phyloP scores from a whole-genome alignment of 176 grass and related monocot genomes.

The Aegilops longissima region DNA sequence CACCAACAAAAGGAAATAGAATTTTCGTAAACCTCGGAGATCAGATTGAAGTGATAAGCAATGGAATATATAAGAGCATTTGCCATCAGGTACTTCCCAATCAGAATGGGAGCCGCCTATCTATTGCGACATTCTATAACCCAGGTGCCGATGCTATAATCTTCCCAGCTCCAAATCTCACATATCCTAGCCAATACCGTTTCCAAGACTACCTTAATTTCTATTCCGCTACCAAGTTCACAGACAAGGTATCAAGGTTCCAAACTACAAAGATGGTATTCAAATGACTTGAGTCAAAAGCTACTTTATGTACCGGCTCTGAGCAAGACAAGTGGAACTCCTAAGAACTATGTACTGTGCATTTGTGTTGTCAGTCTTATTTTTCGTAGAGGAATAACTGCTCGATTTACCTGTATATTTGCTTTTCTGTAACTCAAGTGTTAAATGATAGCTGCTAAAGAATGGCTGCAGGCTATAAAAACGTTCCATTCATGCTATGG shows the following conservation, averaged over 20 bases:
- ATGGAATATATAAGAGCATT: conserved; percentile 70
- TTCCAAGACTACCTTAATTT: conserved; percentile 75
- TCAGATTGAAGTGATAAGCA: conserved; percentile 68
- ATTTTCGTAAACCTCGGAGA: conserved; percentile 70
- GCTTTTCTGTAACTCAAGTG: conserved; percentile 2
- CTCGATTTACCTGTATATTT: not conserved
- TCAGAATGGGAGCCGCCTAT: conserved; percentile 56
- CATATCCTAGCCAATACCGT: conserved; percentile 61
- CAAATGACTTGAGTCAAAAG: conserved; percentile 15
- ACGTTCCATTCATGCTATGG: not conserved
- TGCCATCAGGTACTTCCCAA: conserved; percentile 47
- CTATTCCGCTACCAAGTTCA: conserved; percentile 56
- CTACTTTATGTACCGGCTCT: not conserved
- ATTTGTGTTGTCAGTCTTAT: conserved; percentile 20
- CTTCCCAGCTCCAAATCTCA: conserved; percentile 57
- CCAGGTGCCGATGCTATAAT: conserved; percentile 59
- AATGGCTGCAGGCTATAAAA: not conserved
- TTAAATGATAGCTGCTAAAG: not conserved
- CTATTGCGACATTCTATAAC: conserved; percentile 66
- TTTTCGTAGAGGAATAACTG: conserved; percentile 33
- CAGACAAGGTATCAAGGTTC: conserved; percentile 63
- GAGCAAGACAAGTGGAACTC: not conserved
- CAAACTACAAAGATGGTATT: conserved; percentile 46
- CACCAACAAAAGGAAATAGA: conserved; percentile 49
- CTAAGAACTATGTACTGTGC: conserved; percentile 21